phyloP scores from a whole-genome alignment of 2,329 filamentous ascomycete species.

The Fusarium acutatum region DNA sequence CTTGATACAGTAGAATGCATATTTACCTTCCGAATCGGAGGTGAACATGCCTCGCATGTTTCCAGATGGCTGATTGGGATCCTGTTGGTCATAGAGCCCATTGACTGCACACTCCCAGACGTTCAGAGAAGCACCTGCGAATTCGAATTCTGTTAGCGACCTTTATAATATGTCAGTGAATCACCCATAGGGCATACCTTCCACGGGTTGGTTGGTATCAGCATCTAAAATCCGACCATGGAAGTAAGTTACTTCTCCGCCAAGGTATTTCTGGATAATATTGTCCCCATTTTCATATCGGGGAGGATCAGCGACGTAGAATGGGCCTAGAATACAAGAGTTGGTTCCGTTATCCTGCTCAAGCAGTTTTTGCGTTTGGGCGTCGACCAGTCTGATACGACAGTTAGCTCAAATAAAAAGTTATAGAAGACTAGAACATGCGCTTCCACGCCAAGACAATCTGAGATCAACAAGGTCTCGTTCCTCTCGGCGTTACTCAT shows the following conservation, averaged over 20 bases:
- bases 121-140: not conserved
- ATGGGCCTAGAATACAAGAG: not conserved
- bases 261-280: not conserved
- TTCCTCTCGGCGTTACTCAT: not conserved
- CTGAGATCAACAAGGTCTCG: not conserved
- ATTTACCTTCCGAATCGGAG: not conserved
- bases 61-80: not conserved
- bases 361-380: not conserved
- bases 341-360: not conserved
- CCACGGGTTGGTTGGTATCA: not conserved
- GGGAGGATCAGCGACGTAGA: not conserved
- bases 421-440: not conserved
- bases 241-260: not conserved
- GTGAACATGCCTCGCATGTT: not conserved
- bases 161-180: accelerated
- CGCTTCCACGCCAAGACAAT: not conserved
- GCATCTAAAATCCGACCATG: not conserved
- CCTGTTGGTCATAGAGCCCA: not conserved
- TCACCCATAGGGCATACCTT: not conserved
- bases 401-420: not conserved
- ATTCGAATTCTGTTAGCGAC: not conserved
- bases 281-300: not conserved
- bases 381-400: not conserved
- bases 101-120: not conserved
- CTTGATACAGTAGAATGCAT: not conserved